Evolutionary conservation across 768 basidiomycete species (phyloP), one percentile per base, ranked within the genome.

Genomic region (Cystofilobasidium ferigula): DNA sequence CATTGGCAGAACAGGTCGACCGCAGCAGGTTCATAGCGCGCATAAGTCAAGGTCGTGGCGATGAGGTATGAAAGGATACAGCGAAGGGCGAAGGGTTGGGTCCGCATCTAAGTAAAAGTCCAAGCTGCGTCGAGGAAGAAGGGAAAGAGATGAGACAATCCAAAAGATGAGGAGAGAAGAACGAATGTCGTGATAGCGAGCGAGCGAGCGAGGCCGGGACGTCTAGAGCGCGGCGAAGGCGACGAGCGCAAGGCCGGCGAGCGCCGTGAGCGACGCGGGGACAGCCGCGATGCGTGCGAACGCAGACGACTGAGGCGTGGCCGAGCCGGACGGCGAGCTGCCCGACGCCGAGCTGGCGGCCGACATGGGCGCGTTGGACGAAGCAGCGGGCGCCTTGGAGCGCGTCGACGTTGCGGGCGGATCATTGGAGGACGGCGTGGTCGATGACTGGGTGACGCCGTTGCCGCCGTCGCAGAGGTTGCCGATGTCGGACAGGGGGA

Each of bases 401-500:
- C n/a, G n/a, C n/a, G 48, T 51, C 24, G 48, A 18, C 24, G 48
- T 51, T 8, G 48, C 3, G 9, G 48, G 48, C 24, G 48, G 48
- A 24, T 51, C 48, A 16, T 6, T 26, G 8, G 48, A 51, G 4
- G 8, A 6, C 8, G 48, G 24, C 48, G 48, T 51, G n/a, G 48
- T 26, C 24, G 12, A 6, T 10, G 48, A 51, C 28, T 51, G 8
- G 24, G 22, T n/a, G 9, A 62, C 61, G 22, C 60, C 66, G 40
- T 62, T 57, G 22, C 60, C 60, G 8, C 9, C 9, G 16, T 40
- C 38, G 45, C 60, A 62, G 32, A 67, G 54, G 20, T 14, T 7
- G 26, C 66, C 65, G 32, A 67, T 56, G 14, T 53, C 60, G 34
- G 65, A 32, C 34, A 51, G 24, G 20, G 65, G 59, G 40, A 67